Conservation (phyloP, 495 filamentous ascomycete species). For the Lasiosphaeria miniovina region DNA sequence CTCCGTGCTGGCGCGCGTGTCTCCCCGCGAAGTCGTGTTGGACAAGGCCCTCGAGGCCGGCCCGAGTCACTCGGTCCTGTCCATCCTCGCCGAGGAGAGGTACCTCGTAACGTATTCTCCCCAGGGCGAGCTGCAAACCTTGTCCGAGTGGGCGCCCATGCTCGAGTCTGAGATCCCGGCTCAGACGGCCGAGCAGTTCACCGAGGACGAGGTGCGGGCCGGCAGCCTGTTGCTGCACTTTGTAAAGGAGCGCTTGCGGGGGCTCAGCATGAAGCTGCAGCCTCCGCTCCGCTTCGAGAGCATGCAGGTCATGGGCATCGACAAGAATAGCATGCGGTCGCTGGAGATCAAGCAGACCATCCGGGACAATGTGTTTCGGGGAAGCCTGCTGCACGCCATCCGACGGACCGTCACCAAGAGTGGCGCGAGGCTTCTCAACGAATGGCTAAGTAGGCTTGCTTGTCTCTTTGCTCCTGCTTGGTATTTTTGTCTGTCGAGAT, state of each 20-base stretch:
- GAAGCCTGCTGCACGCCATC: conserved; percentile 86
- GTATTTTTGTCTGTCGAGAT: not conserved
- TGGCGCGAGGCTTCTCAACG: conserved; percentile 75
- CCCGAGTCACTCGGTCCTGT: conserved; percentile 39
- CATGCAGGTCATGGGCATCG: conserved; percentile 81
- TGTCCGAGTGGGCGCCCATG: conserved; percentile 70
- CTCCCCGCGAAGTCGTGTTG: conserved; percentile 80
- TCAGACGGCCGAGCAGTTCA: conserved; percentile 39
- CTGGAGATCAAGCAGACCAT: conserved; percentile 86
- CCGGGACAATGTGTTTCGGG: conserved; percentile 67
- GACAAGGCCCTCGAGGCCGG: conserved; percentile 56
- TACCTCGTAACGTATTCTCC: conserved; percentile 56
- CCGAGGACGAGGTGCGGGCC: conserved; percentile 56
- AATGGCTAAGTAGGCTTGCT: conserved; percentile 66
- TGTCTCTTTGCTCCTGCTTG: not conserved
- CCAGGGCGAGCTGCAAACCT: conserved; percentile 44
- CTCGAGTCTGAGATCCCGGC: conserved; percentile 63
- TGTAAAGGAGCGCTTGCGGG: conserved; percentile 72
- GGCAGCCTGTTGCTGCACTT: conserved; percentile 78
- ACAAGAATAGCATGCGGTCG: conserved; percentile 83
- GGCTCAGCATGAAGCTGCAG: conserved; percentile 78
- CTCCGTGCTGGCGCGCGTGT: conserved; percentile 76
- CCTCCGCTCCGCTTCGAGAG: conserved; percentile 70
- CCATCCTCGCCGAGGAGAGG: conserved; percentile 52
- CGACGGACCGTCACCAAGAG: conserved; percentile 86